A percentile compares a stretch with the other conserved stretches of the same genome.
Evolutionary conservation across 805 yeast species (phyloP).

Genomic region (Yarrowia sp.): DNA sequence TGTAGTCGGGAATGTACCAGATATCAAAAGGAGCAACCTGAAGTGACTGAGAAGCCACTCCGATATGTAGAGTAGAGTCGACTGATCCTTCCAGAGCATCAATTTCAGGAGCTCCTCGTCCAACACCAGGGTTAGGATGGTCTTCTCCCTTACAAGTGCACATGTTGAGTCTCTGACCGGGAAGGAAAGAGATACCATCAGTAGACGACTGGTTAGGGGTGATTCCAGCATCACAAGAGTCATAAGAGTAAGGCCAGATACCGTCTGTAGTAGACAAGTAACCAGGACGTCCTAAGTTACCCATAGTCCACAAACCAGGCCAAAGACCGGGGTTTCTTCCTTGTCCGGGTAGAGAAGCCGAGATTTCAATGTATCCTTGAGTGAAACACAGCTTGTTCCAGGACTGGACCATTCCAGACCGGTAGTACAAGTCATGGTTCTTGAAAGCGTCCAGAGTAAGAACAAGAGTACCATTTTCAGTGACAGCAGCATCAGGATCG

Average conservation of each 20-base stretch:
- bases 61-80: constrained; percentile 42
- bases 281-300: constrained; percentile 91
- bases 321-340: constrained; percentile 81
- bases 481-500: constrained; percentile 83
- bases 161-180: constrained; percentile 74
- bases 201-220: constrained; percentile 91
- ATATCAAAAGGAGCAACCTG: constrained; percentile 94
- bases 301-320: constrained; percentile 97
- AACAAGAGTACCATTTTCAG: constrained; percentile 67
- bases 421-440: constrained; percentile 75
- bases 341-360: constrained; percentile 74
- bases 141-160: constrained; percentile 82
- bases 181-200: constrained; percentile 83
- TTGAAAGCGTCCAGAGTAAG: constrained; percentile 76
- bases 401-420: constrained; percentile 88
- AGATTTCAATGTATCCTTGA: constrained; percentile 74
- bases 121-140: constrained; percentile 84
- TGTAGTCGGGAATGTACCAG: constrained; percentile 91
- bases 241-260: constrained; percentile 91
- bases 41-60: constrained; percentile 85
- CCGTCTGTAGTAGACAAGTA: constrained; percentile 85
- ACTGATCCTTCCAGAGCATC: constrained; percentile 87
- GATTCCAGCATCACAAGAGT: constrained; percentile 87
- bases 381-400: constrained; percentile 93
- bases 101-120: constrained; percentile 95